Conservation (phyloP, 768 basidiomycete species). For the Grammothele lineata region DNA sequence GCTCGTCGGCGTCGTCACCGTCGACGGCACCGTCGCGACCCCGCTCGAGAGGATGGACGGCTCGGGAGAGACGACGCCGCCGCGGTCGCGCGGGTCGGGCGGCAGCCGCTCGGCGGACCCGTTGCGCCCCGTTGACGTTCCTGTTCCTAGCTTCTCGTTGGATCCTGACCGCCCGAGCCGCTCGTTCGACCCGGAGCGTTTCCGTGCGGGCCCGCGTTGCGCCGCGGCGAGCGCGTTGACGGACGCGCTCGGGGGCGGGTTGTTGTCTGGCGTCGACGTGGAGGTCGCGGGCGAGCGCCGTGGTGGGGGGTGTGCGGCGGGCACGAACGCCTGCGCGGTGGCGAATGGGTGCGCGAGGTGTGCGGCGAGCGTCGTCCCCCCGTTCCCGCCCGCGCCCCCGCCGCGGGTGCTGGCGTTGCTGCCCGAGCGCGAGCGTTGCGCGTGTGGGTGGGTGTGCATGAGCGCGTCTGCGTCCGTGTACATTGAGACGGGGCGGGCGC, state of each 20-base stretch:
- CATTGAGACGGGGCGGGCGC: not conserved
- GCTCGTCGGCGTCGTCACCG: conserved; percentile 3
- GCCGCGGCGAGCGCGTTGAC: not conserved
- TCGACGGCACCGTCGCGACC: not conserved
- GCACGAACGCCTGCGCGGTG: conserved; percentile 3
- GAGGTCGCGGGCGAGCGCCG: conserved; percentile 3
- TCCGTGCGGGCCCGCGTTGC: not conserved
- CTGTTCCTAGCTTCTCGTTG: no score
- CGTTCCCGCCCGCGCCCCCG: no score
- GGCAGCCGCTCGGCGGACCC: no score
- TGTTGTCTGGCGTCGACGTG: not conserved
- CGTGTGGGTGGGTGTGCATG: no score
- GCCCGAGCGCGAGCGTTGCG: not conserved
- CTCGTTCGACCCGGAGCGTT: not conserved
- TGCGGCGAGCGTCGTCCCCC: conserved; percentile 2
- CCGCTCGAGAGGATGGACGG: no score
- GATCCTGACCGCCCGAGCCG: not conserved
- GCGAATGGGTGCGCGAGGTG: conserved; percentile 14
- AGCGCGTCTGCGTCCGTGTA: not conserved
- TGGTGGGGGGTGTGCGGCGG: not conserved
- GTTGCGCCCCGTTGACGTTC: no score
- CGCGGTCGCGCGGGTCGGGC: no score
- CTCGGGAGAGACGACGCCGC: no score
- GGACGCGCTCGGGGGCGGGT: not conserved
- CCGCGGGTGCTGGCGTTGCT: not conserved